These are phyloP conservation scores for Suillus hirtellus DNA, from an alignment of 768 basidiomycete species.

Conservation along the genomic window DNA sequence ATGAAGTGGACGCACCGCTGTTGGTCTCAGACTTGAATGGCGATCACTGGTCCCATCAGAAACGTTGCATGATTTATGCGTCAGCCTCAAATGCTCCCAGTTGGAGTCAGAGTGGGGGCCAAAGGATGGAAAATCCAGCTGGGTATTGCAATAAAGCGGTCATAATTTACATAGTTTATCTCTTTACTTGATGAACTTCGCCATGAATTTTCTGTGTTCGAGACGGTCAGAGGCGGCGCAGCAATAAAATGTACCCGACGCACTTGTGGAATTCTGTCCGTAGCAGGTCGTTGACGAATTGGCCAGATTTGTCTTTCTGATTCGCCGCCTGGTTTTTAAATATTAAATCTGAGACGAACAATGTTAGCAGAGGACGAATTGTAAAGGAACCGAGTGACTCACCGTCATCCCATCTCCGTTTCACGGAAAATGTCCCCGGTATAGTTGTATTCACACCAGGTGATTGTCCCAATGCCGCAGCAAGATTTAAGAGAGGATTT, in stretches of 20 bases:
- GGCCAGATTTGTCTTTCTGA: constrained; percentile 60
- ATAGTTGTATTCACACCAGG: constrained; percentile 73
- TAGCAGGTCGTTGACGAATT: constrained; percentile 94
- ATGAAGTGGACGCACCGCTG: too few species aligned
- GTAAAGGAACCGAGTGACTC: constrained; percentile 22
- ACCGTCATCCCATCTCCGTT: constrained; percentile 96
- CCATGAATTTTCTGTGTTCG: constrained; percentile 79
- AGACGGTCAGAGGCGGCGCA: constrained; percentile 10
- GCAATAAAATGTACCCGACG: constrained; percentile 31
- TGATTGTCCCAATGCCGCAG: constrained; percentile 82
- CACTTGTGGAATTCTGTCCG: constrained; percentile 94
- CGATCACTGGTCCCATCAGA: too few species aligned
- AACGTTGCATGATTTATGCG: too few species aligned
- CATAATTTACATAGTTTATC: not conserved
- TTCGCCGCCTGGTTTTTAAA: constrained; percentile 97
- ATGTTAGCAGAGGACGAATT: constrained; percentile 2
- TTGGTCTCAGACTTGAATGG: too few species aligned
- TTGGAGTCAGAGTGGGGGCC: not conserved
- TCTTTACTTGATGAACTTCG: constrained; percentile 75
- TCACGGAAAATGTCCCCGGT: constrained; percentile 87
- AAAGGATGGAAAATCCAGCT: not conserved
- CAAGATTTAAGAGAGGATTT: constrained; percentile 89
- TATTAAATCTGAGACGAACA: constrained; percentile 69
- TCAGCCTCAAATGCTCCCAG: not conserved
- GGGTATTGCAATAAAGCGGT: not conserved